A percentile compares a stretch with the other conserved stretches of the same genome.
These are phyloP conservation scores for Citrus hindsii DNA, from an alignment of 345 rosid species.

Conservation along the genomic window DNA sequence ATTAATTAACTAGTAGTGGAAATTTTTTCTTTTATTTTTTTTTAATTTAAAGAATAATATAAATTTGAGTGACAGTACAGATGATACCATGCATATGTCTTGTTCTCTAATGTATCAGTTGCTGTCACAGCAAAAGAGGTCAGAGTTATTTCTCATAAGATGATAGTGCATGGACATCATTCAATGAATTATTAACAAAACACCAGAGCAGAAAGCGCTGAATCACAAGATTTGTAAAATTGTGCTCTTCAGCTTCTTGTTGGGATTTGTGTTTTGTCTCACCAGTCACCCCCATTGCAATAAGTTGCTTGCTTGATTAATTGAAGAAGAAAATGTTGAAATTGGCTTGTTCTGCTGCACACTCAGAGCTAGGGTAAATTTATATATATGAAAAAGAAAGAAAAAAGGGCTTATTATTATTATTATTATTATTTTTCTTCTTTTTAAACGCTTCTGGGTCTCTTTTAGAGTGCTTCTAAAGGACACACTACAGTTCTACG, in stretches of 20 bases:
- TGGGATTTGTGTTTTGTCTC: conserved; percentile 34
- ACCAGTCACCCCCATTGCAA: not conserved
- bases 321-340: not conserved
- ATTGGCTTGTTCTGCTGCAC: not conserved
- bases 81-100: not conserved
- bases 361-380: not conserved
- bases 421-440: no score
- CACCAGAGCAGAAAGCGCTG: not conserved
- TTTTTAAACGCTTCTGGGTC: not conserved
- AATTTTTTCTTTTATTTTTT: not conserved
- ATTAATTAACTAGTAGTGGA: not conserved
- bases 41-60: not conserved
- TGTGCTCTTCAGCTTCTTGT: conserved; percentile 10
- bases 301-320: not conserved
- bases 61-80: no score
- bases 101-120: not conserved
- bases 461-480: not conserved
- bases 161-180: conserved; percentile 3
- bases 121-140: conserved; percentile 5
- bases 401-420: not conserved
- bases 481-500: not conserved
- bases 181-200: conserved; percentile 19
- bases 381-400: not conserved
- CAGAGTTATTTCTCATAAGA: not conserved
- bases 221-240: not conserved